phyloP scores from a whole-genome alignment of 192 early-diverging fungal species.

The Mortierella antarctica region DNA sequence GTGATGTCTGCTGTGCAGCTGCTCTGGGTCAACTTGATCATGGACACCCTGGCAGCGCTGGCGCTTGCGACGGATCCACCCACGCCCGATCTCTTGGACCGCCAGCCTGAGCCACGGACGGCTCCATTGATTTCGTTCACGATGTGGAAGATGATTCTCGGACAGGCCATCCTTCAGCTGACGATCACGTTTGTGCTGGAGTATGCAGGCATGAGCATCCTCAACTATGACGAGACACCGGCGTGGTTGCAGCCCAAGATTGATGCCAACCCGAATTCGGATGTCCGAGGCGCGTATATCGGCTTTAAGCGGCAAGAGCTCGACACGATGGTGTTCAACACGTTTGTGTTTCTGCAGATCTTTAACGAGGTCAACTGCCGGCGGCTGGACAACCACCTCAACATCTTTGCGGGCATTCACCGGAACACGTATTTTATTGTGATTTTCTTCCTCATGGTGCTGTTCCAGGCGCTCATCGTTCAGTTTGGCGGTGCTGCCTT shows the following conservation, averaged over 20 bases:
- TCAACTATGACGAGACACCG: conserved; percentile 57
- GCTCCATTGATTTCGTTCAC: conserved; percentile 87
- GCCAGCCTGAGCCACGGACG: conserved; percentile 84
- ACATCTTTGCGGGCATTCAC: conserved; percentile 86
- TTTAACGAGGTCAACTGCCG: conserved; percentile 85
- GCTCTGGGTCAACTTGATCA: conserved; percentile 99
- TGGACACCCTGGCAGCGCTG: conserved; percentile 98
- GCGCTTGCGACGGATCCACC: conserved; percentile 97
- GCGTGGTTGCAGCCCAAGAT: conserved; percentile 3
- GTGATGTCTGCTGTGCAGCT: conserved; percentile 97
- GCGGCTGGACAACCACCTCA: conserved; percentile 78
- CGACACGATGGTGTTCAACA: conserved; percentile 91
- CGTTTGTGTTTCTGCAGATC: conserved; percentile 91
- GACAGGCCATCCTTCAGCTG: conserved; percentile 91
- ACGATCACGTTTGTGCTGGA: conserved; percentile 80
- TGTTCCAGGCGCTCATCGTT: conserved; percentile 89
- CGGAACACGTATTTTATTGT: conserved; percentile 83
- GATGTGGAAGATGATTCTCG: conserved; percentile 98
- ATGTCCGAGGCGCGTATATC: conserved; percentile 10
- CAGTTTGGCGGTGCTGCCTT: conserved; percentile 91
- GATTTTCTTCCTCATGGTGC: conserved; percentile 80
- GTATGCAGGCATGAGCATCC: conserved; percentile 71
- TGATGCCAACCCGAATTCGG: conserved; percentile 5
- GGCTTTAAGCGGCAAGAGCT: conserved; percentile 50
- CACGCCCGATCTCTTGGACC: conserved; percentile 82